These are phyloP conservation scores for Podospora didyma DNA, from an alignment of 495 filamentous ascomycete genomes.

Conservation along the genomic window DNA sequence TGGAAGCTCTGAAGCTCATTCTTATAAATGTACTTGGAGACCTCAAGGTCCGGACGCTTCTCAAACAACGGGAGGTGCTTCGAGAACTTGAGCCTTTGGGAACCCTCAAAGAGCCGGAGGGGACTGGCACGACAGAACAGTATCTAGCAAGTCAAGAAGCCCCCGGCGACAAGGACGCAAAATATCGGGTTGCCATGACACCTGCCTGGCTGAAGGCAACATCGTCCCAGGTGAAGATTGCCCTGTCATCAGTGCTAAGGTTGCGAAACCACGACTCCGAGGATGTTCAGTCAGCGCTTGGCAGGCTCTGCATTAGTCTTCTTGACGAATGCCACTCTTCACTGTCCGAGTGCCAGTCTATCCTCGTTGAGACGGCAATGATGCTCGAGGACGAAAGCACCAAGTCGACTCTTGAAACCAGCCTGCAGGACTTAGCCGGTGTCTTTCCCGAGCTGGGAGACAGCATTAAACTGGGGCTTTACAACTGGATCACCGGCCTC, in stretches of 20 bases:
- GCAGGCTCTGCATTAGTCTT: slow-evolving; percentile 65
- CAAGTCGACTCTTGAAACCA: slow-evolving; percentile 36
- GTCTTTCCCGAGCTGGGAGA: slow-evolving; percentile 62
- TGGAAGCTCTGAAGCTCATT: slow-evolving; percentile 57
- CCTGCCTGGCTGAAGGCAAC: slow-evolving; percentile 80
- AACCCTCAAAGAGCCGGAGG: slow-evolving; percentile 28
- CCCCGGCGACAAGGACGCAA: slow-evolving; percentile 6
- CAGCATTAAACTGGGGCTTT: slow-evolving; percentile 64
- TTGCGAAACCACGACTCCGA: slow-evolving; percentile 67
- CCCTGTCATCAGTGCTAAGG: slow-evolving; percentile 72
- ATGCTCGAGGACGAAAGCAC: slow-evolving; percentile 58
- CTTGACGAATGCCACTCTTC: slow-evolving; percentile 75
- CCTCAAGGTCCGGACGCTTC: slow-evolving; percentile 39
- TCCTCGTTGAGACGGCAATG: slow-evolving; percentile 79
- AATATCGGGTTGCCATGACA: slow-evolving; percentile 29
- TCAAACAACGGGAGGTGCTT: too few relatives aligned
- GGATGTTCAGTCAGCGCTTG: slow-evolving; percentile 66
- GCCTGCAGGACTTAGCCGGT: slow-evolving; percentile 57
- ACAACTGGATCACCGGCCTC: slow-evolving; percentile 76
- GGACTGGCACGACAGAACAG: neutral
- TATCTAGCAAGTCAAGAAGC: slow-evolving; percentile 1
- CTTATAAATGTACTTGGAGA: slow-evolving; percentile 67
- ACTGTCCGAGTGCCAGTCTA: slow-evolving; percentile 60
- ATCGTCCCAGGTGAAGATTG: slow-evolving; percentile 76
- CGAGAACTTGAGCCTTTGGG: too few relatives aligned